Percentiles rank a stretch among this genome's conserved stretches.
Evolutionary conservation across 768 basidiomycete species (phyloP).

Genomic region (Tylopilus subfusipes): DNA sequence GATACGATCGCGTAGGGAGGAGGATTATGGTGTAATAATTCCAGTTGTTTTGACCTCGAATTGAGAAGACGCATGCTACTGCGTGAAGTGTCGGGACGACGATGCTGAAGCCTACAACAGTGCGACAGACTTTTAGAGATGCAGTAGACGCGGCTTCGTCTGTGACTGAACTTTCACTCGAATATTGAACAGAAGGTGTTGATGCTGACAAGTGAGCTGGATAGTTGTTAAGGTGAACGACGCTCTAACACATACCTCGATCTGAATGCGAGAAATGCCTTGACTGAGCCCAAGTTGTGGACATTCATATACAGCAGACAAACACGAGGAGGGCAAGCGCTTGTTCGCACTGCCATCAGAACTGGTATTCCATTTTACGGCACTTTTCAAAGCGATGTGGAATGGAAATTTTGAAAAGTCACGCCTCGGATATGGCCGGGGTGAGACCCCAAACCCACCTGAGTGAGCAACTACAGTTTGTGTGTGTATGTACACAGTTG

Average conservation of each 20-base stretch:
- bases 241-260: neutral
- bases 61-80: conserved; percentile 26
- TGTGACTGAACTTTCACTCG: neutral
- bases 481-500: no score
- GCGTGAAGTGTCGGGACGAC: neutral
- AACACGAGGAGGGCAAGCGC: conserved; percentile 6
- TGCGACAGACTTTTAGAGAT: conserved; percentile 3
- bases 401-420: no score
- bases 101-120: neutral
- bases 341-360: neutral
- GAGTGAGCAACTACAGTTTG: no score
- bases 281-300: neutral
- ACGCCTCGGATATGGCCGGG: no score
- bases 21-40: conserved; percentile 4
- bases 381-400: no score
- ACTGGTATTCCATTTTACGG: no score
- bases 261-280: neutral
- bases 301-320: neutral
- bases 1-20: conserved; percentile 25
- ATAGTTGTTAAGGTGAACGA: neutral
- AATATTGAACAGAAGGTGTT: neutral
- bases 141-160: neutral
- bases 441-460: no score
- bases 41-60: conserved; percentile 13
- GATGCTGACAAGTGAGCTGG: neutral